A percentile compares a stretch with the other conserved stretches of the same genome.
These are phyloP conservation scores for Myriosclerotinia duriaeana DNA, from an alignment of 2,329 filamentous ascomycete genomes.

Conservation along the genomic window DNA sequence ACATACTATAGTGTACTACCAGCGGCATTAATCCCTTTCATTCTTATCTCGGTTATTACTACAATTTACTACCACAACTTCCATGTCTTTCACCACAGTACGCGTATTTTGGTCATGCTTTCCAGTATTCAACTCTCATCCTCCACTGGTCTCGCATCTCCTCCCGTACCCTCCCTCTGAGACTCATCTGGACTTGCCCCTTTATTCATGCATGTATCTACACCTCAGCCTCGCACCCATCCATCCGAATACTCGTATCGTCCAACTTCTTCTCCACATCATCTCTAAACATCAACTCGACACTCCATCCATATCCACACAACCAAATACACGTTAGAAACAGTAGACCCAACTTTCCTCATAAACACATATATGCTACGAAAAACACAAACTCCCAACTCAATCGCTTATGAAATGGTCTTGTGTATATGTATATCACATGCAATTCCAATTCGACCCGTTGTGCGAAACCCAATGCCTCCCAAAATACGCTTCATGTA, in stretches of 20 bases:
- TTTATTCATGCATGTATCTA: constrained; percentile 8
- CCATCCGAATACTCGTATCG: neutral
- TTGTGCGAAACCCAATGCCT: constrained; percentile 10
- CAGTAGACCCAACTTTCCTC: constrained; percentile 1
- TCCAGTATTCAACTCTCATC: neutral
- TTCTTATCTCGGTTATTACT: neutral
- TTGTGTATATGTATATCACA: constrained; percentile 12
- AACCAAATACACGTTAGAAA: constrained; percentile 7
- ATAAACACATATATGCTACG: constrained; percentile 13
- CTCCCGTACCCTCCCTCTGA: neutral
- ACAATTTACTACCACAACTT: neutral
- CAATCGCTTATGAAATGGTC: constrained; percentile 14
- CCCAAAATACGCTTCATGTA: constrained; percentile 16
- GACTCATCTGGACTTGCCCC: neutral
- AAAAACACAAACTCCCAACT: constrained; percentile 10
- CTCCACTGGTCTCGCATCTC: neutral
- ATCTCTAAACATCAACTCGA: neutral
- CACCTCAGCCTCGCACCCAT: neutral
- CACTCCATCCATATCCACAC: constrained; percentile 8
- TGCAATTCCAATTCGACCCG: constrained; percentile 7
- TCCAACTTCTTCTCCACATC: neutral
- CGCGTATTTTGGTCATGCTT: constrained; percentile 1
- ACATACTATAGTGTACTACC: neutral
- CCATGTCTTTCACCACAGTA: neutral
- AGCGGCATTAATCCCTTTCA: neutral